A percentile compares a stretch with the other conserved stretches of the same genome.
Conservation (phyloP, 495 filamentous ascomycete species). For the Aspergillus cavernicola region DNA sequence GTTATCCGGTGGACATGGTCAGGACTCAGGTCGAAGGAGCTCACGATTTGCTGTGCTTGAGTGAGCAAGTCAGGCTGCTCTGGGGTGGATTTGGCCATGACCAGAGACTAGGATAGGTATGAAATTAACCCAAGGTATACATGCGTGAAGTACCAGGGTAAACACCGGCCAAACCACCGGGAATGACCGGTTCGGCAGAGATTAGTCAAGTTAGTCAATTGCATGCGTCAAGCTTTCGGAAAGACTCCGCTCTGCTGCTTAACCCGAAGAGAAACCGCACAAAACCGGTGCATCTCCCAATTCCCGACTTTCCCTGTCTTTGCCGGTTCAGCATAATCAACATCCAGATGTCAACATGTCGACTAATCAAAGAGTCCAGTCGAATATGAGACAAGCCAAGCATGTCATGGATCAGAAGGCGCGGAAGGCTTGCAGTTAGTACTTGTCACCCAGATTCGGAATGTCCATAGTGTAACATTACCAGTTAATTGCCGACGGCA, state of each 20-base stretch:
- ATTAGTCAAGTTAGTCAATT: not conserved
- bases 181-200: not conserved
- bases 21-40: not conserved
- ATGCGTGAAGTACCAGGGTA: not conserved
- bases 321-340: not conserved
- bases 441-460: not conserved
- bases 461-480: not conserved
- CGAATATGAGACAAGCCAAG: not conserved
- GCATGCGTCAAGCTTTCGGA: too few species aligned
- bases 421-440: conserved; percentile 7
- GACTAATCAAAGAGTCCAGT: not conserved
- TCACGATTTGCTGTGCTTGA: conserved; percentile 1
- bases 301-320: not conserved
- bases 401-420: not conserved
- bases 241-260: not conserved
- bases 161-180: conserved; percentile 1
- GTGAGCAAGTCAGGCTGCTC: conserved; percentile 2
- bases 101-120: not conserved
- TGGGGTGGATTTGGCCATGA: not conserved
- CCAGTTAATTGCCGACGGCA: conserved; percentile 28
- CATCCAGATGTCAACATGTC: not conserved
- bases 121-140: not conserved
- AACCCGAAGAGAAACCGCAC: not conserved
- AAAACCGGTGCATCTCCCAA: not conserved
- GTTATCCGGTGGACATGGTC: not conserved